phyloP scores from a whole-genome alignment of 257 asterid species.

The Nicotiana sylvestris region DNA sequence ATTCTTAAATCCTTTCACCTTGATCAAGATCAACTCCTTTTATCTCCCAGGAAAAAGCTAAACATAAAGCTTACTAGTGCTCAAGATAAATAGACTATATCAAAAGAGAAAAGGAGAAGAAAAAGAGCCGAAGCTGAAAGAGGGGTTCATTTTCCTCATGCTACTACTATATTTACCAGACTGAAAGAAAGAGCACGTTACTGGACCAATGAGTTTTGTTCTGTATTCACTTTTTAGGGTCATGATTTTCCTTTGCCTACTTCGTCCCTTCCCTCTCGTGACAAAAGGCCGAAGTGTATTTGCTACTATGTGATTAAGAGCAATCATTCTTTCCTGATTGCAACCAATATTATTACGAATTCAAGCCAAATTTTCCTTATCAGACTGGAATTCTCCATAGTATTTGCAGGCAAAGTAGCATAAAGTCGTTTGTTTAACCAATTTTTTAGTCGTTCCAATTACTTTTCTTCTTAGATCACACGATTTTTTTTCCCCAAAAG shows the following conservation, averaged over 20 bases:
- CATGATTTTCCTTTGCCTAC: not conserved
- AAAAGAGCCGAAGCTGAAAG: not conserved
- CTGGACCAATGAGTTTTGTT: not conserved
- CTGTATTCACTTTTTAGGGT: not conserved
- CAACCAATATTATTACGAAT: not conserved
- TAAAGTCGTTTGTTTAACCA: no score
- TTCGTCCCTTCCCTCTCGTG: not conserved
- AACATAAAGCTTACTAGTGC: not conserved
- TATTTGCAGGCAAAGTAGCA: no score
- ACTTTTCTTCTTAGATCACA: no score
- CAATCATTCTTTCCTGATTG: not conserved
- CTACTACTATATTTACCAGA: not conserved
- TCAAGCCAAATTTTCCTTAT: not conserved
- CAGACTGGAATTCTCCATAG: not conserved
- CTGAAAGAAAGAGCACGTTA: not conserved
- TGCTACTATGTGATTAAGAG: not conserved
- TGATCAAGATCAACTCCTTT: no score
- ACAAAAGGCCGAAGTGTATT: not conserved
- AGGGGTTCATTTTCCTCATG: not conserved
- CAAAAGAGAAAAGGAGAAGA: not conserved
- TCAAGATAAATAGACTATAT: no score
- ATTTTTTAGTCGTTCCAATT: not conserved
- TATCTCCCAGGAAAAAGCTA: no score
- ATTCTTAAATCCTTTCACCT: no score
- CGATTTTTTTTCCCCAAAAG: not conserved